Conservation (phyloP, 2,329 filamentous ascomycete genomes). For the Volutella citrinella region DNA sequence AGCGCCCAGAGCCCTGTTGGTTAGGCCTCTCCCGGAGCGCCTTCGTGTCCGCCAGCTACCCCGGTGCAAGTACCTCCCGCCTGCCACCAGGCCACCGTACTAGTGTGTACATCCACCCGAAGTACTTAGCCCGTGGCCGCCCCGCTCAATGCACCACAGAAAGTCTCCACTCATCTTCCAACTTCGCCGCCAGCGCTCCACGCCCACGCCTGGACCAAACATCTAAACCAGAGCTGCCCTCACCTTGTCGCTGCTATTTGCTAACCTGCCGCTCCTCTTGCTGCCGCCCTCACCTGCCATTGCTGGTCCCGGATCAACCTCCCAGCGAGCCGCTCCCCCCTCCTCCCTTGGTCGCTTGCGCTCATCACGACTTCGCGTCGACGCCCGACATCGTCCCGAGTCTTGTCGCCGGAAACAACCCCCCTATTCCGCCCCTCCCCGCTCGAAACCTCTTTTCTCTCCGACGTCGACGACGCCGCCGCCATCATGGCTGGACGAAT, state of each 20-base stretch:
- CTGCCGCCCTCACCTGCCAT: conserved; percentile 19
- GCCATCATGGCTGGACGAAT: conserved; percentile 80
- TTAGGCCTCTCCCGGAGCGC: too few species aligned
- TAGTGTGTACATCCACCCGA: conserved; percentile 6
- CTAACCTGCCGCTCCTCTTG: conserved; percentile 10
- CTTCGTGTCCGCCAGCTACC: conserved; percentile 12
- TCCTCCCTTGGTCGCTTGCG: conserved; percentile 20
- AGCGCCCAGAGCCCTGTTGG: too few species aligned
- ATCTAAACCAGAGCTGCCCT: conserved; percentile 13
- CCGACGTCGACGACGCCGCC: conserved; percentile 20
- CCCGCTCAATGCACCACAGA: conserved; percentile 14
- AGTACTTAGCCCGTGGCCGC: too few species aligned
- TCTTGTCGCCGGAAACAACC: conserved; percentile 18
- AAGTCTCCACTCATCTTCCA: conserved; percentile 18
- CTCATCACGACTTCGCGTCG: conserved; percentile 23
- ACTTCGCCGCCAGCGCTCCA: conserved; percentile 16
- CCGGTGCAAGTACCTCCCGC: conserved; percentile 10
- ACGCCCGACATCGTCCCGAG: conserved; percentile 14
- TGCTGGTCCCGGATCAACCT: conserved; percentile 22
- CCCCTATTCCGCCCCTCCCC: conserved; percentile 10
- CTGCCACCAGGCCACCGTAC: conserved; percentile 3
- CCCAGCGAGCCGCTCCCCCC: conserved; percentile 29
- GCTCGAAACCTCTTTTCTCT: conserved; percentile 14
- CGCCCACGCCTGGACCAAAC: conserved; percentile 20
- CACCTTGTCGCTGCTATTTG: conserved; percentile 1